Percentiles rank a stretch among this genome's conserved stretches.
Conservation (phyloP, 202 grass and related monocot genomes). For the Tripidium arundinaceum region DNA sequence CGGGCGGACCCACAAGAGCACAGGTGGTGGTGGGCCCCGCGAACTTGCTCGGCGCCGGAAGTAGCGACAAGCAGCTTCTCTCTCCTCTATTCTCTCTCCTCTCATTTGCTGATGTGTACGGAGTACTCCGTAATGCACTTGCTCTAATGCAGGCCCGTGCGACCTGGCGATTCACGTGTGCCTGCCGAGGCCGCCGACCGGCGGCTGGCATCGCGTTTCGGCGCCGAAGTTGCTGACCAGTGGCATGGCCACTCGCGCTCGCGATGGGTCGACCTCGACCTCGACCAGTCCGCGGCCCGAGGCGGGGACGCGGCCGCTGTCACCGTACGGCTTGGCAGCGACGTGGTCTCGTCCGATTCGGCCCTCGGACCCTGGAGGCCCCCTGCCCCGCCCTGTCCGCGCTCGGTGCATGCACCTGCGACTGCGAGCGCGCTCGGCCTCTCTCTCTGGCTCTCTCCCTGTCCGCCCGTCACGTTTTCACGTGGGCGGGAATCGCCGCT, state of each 20-base stretch:
- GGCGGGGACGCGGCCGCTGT: background rate
- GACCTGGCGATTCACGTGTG: background rate
- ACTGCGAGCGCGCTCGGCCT: background rate
- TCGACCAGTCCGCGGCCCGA: background rate
- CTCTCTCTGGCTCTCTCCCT: background rate
- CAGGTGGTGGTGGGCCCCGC: no score
- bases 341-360: constrained; percentile 16
- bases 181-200: background rate
- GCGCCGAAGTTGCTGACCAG: constrained; percentile 30
- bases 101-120: no score
- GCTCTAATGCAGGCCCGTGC: no score
- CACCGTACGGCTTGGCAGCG: background rate
- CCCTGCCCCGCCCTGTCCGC: no score
- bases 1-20: no score
- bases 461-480: constrained; percentile 6
- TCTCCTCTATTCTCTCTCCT: no score
- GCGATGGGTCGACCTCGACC: background rate
- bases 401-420: background rate
- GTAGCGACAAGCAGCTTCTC: no score
- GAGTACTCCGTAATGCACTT: no score
- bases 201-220: background rate
- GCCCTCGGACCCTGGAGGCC: constrained; percentile 11
- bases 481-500: background rate
- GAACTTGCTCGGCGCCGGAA: no score
- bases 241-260: no score